Evolutionary conservation across 345 rosid genomes (phyloP).

Genomic region (Salix koriyanagi): DNA sequence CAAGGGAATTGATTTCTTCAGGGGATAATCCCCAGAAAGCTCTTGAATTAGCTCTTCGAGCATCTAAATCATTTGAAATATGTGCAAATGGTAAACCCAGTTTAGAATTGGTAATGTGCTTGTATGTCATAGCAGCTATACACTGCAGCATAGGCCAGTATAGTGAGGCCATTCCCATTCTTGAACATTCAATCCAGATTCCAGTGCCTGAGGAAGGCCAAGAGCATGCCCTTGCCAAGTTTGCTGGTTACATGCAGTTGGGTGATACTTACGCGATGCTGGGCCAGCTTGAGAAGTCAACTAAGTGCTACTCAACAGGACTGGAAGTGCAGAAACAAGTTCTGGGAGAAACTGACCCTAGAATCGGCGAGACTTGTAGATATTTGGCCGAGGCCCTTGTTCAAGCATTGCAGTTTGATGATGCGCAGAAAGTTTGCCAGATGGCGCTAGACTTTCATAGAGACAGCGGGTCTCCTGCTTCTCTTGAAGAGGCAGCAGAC

Average conservation of each 20-base stretch:
- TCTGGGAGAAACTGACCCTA: conserved; percentile 67
- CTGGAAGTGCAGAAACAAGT: conserved; percentile 87
- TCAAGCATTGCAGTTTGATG: conserved; percentile 85
- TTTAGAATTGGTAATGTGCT: conserved; percentile 70
- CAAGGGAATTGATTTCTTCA: conserved; percentile 58
- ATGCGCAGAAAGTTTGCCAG: conserved; percentile 77
- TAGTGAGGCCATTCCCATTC: conserved; percentile 69
- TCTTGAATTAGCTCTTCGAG: conserved; percentile 61
- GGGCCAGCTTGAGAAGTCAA: conserved; percentile 83
- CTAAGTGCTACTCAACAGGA: conserved; percentile 69
- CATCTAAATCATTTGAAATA: conserved; percentile 60
- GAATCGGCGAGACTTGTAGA: conserved; percentile 85
- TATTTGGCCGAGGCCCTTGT: conserved; percentile 91
- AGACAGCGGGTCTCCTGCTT: conserved; percentile 51
- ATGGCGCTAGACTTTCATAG: conserved; percentile 80
- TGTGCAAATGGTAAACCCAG: conserved; percentile 48
- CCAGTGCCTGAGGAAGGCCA: conserved; percentile 74
- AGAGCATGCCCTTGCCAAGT: conserved; percentile 81
- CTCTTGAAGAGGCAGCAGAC: conserved; percentile 83
- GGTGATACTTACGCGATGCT: conserved; percentile 83
- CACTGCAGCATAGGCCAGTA: conserved; percentile 62
- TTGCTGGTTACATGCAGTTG: conserved; percentile 92
- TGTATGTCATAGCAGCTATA: conserved; percentile 73
- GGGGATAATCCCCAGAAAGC: conserved; percentile 72
- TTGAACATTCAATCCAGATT: conserved; percentile 74